Base-by-base conservation (phyloP, 2,329 filamentous ascomycete species). In the Pestalotiopsis sp. region DNA sequence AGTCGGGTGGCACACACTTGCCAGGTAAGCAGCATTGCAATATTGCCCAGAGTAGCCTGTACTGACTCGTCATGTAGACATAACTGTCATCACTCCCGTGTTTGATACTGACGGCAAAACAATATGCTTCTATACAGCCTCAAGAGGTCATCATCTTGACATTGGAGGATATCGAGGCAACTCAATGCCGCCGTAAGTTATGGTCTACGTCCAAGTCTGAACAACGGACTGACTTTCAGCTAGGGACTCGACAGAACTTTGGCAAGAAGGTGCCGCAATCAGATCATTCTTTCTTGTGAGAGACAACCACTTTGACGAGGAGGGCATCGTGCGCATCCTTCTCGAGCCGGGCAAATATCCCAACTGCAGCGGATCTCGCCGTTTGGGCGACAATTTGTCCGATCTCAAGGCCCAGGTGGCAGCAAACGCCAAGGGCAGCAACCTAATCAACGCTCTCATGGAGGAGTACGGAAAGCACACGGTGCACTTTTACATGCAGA, bases 191-290 rank as follows among this genome's bases (percentile, higher is more conserved):
- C 71, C 73, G 57, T 59, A 11, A 36, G 57, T 59, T 27, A 69
- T 60, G 60, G 69, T 71, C 13, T 41, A n/a, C 3, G 60, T 20
- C 7, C 60, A 84, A 94, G 0, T 92, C 93, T 41, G n/a, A 12
- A 0, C 62, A 45, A 3, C n/a, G 4, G 3, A 0, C 62, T 49
- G 23, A 31, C 1, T 96, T 27, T 5, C 2, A 13, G 9, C 4
- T 13, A 59, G 57, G 27, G 73, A 73, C 38, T 74, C 73, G 1
- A 73, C 72, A 11, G 77, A 80, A 69, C 72, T 84, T 4, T 84
- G 81, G 80, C 79, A 85, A 69, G 83, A 85, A 67, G 83, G 83
- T 4, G 77, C 81, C 41, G 79, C 77, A 12, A 80, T 83, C 39
- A 77, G 77, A 5, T 75, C 79, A 0, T 78, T 81, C 74, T 80